Evolutionary conservation across 805 yeast species (phyloP).

Genomic region (Komagataella pastoris): DNA sequence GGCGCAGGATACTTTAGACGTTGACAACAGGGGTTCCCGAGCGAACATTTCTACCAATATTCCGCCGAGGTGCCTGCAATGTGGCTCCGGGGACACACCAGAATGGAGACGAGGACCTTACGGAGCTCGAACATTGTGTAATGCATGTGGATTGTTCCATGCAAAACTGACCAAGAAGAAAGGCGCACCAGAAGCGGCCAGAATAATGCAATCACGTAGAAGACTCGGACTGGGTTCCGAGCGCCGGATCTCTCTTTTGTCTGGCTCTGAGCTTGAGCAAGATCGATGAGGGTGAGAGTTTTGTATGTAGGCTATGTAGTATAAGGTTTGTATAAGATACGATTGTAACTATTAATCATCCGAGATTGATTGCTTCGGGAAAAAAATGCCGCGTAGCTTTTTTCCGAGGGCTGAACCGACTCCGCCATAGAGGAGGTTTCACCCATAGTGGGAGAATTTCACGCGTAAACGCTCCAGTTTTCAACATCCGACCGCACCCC

Average conservation of each 20-base stretch:
- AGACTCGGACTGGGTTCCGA: conserved; percentile 16
- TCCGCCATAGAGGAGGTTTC: neutral
- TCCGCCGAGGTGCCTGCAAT: conserved; percentile 41
- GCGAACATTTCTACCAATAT: conserved; percentile 11
- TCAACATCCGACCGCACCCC: neutral
- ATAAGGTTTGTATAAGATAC: neutral
- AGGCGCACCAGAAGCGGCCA: conserved; percentile 28
- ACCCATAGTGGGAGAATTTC: no score
- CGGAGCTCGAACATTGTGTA: conserved; percentile 73
- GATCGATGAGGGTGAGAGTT: neutral
- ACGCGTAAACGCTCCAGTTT: no score
- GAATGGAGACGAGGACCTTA: conserved; percentile 92
- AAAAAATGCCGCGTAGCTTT: neutral
- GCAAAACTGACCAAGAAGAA: conserved; percentile 41
- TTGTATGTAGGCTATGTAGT: neutral
- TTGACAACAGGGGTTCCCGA: neutral
- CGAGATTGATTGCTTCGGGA: neutral
- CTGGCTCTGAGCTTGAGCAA: neutral
- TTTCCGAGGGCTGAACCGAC: neutral
- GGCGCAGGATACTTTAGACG: conserved; percentile 3
- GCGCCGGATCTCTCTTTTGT: conserved; percentile 10
- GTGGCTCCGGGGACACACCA: conserved; percentile 67
- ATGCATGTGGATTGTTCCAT: conserved; percentile 81
- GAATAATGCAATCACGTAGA: conserved; percentile 17
- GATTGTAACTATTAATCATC: neutral